Conservation (phyloP, 352 stramenopile genomes). For the Phytophthora ohioensis region DNA sequence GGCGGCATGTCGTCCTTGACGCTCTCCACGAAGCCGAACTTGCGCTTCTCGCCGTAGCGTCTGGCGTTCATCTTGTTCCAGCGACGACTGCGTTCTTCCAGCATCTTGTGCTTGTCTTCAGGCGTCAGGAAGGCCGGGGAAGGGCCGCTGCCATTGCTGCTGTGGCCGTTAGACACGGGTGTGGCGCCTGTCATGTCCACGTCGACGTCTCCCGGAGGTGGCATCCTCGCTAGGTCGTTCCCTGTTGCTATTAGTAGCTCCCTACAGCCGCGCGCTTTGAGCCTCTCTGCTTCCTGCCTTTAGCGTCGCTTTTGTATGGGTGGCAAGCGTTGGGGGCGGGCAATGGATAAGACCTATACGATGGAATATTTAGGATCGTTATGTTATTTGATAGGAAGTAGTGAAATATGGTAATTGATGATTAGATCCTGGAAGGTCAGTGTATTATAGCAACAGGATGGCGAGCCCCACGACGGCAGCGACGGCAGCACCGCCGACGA, state of each 20-base stretch:
- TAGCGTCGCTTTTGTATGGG: conserved; percentile 29
- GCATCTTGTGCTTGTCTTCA: conserved; percentile 67
- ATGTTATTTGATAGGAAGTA: conserved; percentile 5
- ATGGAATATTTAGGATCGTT: conserved; percentile 20
- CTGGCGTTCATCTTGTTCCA: conserved; percentile 94
- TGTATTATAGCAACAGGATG: background rate
- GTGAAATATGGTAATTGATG: no score
- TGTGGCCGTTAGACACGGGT: conserved; percentile 12
- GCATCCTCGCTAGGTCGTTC: conserved; percentile 17
- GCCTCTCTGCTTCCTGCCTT: background rate
- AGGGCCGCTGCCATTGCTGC: conserved; percentile 19
- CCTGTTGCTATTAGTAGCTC: no score
- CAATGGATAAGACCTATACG: background rate
- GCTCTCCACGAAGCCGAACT: conserved; percentile 94
- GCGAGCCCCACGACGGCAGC: conserved; percentile 15
- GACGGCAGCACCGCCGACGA: conserved; percentile 1
- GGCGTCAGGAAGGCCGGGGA: conserved; percentile 36
- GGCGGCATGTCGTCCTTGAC: conserved; percentile 93
- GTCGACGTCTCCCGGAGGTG: conserved; percentile 35
- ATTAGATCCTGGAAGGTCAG: conserved; percentile 9
- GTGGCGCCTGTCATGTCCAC: conserved; percentile 38
- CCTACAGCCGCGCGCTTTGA: no score
- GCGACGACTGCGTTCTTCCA: conserved; percentile 84
- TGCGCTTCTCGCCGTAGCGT: conserved; percentile 95
- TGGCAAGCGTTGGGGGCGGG: conserved; percentile 13